Evolutionary conservation across 2,329 filamentous ascomycete genomes (phyloP).

Genomic region (Trichoderma sp.): DNA sequence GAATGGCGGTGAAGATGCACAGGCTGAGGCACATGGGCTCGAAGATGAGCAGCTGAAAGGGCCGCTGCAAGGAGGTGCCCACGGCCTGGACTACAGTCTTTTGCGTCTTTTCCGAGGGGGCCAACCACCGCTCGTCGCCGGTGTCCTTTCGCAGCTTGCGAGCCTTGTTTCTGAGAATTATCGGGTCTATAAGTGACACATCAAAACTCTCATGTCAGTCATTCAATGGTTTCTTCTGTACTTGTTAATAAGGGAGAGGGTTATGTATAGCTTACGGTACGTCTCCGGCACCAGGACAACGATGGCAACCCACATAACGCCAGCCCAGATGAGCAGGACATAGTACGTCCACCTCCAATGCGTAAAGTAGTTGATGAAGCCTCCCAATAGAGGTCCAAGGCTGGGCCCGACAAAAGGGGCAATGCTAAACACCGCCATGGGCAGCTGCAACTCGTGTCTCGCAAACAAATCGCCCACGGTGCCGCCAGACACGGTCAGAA

Average conservation of each 20-base stretch:
- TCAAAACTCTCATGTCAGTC: background rate
- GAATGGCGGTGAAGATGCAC: conserved; percentile 76
- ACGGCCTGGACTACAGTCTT: conserved; percentile 65
- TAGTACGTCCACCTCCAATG: conserved; percentile 85
- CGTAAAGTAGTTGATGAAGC: conserved; percentile 76
- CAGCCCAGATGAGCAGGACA: conserved; percentile 77
- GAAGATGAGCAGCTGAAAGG: conserved; percentile 73
- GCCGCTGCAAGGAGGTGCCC: conserved; percentile 59
- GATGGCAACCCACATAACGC: conserved; percentile 61
- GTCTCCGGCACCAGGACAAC: conserved; percentile 80
- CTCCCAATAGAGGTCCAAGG: conserved; percentile 63
- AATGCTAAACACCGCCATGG: conserved; percentile 79
- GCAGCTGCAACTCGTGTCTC: conserved; percentile 65
- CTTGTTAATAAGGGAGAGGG: background rate
- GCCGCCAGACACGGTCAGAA: conserved; percentile 74
- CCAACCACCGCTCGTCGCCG: conserved; percentile 72
- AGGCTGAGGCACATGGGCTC: conserved; percentile 86
- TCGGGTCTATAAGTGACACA: conserved; percentile 46
- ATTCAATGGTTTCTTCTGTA: background rate
- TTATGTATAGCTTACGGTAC: conserved; percentile 58
- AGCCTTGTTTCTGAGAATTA: conserved; percentile 73
- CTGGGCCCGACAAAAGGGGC: conserved; percentile 63
- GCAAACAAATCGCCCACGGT: conserved; percentile 80
- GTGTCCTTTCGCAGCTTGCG: conserved; percentile 67
- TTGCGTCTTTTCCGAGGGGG: conserved; percentile 71